These are phyloP conservation scores for Citrullus colocynthis DNA, from an alignment of 306 rosid species.

Conservation along the genomic window DNA sequence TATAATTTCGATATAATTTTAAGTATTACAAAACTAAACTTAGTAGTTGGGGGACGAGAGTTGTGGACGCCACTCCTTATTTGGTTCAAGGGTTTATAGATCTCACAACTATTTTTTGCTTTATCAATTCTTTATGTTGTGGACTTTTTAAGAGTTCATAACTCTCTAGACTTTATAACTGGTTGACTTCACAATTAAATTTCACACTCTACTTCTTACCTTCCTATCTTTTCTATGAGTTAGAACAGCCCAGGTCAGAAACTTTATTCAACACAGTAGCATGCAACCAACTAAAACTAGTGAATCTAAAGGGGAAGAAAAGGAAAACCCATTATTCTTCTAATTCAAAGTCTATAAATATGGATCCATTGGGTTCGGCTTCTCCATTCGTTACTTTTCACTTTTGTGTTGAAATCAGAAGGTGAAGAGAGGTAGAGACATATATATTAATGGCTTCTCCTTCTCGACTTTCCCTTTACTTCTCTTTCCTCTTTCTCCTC, in stretches of 20 bases:
- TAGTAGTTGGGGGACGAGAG: no score
- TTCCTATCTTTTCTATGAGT: no score
- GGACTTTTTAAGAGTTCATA: no score
- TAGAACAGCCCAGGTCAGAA: not conserved
- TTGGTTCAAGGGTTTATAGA: no score
- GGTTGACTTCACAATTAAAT: no score
- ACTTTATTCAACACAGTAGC: not conserved
- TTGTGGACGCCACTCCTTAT: no score
- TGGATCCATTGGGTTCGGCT: not conserved
- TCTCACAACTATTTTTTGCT: no score
- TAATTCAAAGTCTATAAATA: not conserved
- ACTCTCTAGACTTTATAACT: no score
- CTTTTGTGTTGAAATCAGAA: not conserved
- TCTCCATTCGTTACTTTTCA: not conserved
- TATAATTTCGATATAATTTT: no score
- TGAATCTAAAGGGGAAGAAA: not conserved
- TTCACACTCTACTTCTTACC: no score
- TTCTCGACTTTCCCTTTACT: not conserved
- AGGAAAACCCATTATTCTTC: not conserved
- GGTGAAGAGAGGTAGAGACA: not conserved
- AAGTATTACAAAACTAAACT: no score
- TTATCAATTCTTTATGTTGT: no score
- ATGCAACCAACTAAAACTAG: not conserved
- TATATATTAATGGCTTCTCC: not conserved
- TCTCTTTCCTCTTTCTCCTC: not conserved